Conservation (phyloP, 1,284 basidiomycete genomes). For the Exobasidium cylindrosporum region DNA sequence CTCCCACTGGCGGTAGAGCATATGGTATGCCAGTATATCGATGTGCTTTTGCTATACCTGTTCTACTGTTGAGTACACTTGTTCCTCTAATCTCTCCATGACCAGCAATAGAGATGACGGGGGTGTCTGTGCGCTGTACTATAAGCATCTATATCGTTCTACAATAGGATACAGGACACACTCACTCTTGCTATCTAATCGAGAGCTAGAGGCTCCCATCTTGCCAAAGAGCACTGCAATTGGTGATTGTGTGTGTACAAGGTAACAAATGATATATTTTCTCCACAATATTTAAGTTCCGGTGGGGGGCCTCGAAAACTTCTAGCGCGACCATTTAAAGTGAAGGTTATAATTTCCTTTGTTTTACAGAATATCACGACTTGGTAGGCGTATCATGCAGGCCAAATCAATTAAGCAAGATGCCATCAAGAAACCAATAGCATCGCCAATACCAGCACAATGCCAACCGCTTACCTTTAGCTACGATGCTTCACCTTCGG, state of each 20-base stretch:
- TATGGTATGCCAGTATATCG: not conserved
- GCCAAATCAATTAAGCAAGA: not conserved
- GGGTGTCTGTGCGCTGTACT: not conserved
- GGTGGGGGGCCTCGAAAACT: not conserved
- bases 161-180: no score
- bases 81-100: not conserved
- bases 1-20: not conserved
- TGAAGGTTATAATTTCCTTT: not conserved
- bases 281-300: not conserved
- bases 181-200: not conserved
- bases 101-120: not conserved
- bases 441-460: not conserved
- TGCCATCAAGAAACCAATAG: not conserved
- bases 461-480: not conserved
- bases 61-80: not conserved
- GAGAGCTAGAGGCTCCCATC: not conserved
- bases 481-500: not conserved
- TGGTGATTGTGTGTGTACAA: no score
- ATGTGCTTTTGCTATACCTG: not conserved
- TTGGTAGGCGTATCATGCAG: not conserved
- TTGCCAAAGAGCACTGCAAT: not conserved
- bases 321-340: not conserved
- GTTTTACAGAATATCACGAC: not conserved
- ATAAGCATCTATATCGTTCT: no score
- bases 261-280: not conserved